Base-by-base conservation (phyloP, 345 rosid species). In the Turritis glabra region DNA sequence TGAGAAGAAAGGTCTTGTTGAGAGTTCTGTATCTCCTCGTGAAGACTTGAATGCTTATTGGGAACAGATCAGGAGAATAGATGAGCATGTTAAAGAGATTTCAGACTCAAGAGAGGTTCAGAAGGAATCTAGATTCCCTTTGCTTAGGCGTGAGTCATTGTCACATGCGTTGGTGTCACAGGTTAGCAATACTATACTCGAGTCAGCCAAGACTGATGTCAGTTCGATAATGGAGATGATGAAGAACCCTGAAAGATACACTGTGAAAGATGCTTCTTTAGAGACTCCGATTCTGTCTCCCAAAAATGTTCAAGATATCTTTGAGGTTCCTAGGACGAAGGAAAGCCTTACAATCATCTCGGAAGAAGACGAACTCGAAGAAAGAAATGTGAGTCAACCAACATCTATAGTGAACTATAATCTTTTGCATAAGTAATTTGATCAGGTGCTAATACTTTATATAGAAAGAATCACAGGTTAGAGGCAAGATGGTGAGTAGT, bases 51-150 rank as follows among this genome's bases (percentile, higher is more conserved):
- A 67, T 51, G 69, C 83, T 0, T 84, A 74, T 50, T 85, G 89
- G 96, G 88, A 89, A 23, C 85, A 86, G 81, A 87, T 88, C 3
- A 84, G 76, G 40, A 83, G 55, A 59, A 77, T 88, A 37, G 96
- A 86, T 22, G 87, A 82, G 10, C 74, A 61, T 53, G 87, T 84
- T 41, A 79, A 80, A 63, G 87, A 77, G 75, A 78, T 84, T 63
- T 80, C 86, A 2, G 88, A 84, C 12, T 58, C 81, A 1, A 86
- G 80, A 68, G 83, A 79, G 25, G 47, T 29, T 65, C 33, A 58
- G 5, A 68, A 64, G 26, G 79, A 64, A 35, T 5, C 62, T 2
- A 82, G 73, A n/a, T 60, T 78, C 11, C 15, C 76, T 5, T 66
- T 74, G 41, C 65, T 56, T 52, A 85, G 77, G 60, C 81, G 79